Evolutionary conservation across 1,139 yeast genomes (phyloP).

Genomic region (Kurtzmaniella quercitrusa): DNA sequence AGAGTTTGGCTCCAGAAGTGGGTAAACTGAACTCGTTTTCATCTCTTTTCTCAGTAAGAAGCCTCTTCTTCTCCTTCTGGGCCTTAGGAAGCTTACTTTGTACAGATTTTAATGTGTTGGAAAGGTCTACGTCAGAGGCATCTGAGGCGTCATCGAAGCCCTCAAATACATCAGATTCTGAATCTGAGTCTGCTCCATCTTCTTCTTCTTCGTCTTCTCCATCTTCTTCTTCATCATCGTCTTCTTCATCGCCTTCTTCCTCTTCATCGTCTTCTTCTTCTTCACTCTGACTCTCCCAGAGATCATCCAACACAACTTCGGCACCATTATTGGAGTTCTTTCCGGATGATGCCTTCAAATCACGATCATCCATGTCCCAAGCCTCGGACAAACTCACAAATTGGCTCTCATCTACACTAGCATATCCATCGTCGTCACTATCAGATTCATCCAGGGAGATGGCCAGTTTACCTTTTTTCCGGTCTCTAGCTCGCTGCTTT

Average conservation of each 20-base stretch:
- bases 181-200: slow-evolving; percentile 18
- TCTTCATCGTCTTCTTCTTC: slow-evolving; percentile 10
- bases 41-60: slow-evolving; percentile 48
- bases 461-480: slow-evolving; percentile 15
- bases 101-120: slow-evolving; percentile 28
- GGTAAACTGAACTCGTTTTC: slow-evolving; percentile 77
- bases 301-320: slow-evolving; percentile 43
- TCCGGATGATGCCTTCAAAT: slow-evolving; percentile 17
- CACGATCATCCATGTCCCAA: slow-evolving; percentile 79
- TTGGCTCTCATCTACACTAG: slow-evolving; percentile 66
- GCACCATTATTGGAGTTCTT: slow-evolving; percentile 11
- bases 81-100: slow-evolving; percentile 29
- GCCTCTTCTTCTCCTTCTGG: slow-evolving; percentile 34
- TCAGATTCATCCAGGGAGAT: slow-evolving; percentile 25
- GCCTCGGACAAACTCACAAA: slow-evolving; percentile 76
- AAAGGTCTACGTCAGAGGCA: slow-evolving; percentile 24
- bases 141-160: slow-evolving; percentile 20
- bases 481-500: slow-evolving; percentile 22
- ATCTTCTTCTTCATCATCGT: slow-evolving; percentile 18
- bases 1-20: slow-evolving; percentile 50
- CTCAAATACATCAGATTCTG: slow-evolving; percentile 22
- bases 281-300: slow-evolving; percentile 32
- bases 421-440: slow-evolving; percentile 46
- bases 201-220: slow-evolving; percentile 16
- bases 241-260: slow-evolving; percentile 12